A percentile compares a stretch with the other conserved stretches of the same genome.
Conservation (phyloP, 345 rosid species). For the Pistacia integerrima region DNA sequence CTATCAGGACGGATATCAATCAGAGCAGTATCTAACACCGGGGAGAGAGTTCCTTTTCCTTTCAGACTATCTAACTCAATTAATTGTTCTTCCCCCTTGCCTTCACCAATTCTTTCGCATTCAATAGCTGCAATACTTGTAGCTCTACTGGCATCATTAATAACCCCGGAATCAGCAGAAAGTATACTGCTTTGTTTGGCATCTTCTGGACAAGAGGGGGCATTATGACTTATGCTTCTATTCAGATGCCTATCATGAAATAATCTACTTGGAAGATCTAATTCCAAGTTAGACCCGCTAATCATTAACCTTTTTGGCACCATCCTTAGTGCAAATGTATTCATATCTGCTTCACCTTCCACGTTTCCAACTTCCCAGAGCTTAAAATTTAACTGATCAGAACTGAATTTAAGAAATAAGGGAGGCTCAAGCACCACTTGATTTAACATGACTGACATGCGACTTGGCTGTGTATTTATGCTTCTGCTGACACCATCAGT, state of each 20-base stretch:
- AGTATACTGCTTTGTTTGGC: conserved; percentile 18
- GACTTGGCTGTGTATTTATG: conserved; percentile 10
- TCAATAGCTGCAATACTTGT: conserved; percentile 18
- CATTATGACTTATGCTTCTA: conserved; percentile 14
- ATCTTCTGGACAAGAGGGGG: conserved; percentile 23
- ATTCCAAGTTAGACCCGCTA: conserved; percentile 26
- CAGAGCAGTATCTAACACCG: conserved; percentile 14
- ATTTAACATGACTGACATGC: conserved; percentile 16
- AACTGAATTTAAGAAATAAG: conserved; percentile 31
- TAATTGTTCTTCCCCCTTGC: conserved; percentile 22
- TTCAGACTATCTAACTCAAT: conserved; percentile 25
- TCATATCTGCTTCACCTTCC: conserved; percentile 21
- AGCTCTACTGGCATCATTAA: conserved; percentile 9
- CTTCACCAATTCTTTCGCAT: conserved; percentile 16
- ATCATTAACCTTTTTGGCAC: conserved; percentile 21
- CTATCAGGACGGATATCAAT: conserved; percentile 29
- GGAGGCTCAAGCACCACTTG: conserved; percentile 27
- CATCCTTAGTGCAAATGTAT: conserved; percentile 1
- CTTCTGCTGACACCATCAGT: conserved; percentile 27
- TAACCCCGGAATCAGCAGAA: conserved; percentile 14
- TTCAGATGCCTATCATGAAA: conserved; percentile 21
- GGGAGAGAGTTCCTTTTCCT: conserved; percentile 21
- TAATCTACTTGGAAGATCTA: conserved; percentile 18
- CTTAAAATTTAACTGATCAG: conserved; percentile 23
- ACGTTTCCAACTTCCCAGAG: conserved; percentile 4